A percentile compares a stretch with the other conserved stretches of the same genome.
Conservation (phyloP, 2,329 filamentous ascomycete genomes). For the Pseudopithomyces maydicus region DNA sequence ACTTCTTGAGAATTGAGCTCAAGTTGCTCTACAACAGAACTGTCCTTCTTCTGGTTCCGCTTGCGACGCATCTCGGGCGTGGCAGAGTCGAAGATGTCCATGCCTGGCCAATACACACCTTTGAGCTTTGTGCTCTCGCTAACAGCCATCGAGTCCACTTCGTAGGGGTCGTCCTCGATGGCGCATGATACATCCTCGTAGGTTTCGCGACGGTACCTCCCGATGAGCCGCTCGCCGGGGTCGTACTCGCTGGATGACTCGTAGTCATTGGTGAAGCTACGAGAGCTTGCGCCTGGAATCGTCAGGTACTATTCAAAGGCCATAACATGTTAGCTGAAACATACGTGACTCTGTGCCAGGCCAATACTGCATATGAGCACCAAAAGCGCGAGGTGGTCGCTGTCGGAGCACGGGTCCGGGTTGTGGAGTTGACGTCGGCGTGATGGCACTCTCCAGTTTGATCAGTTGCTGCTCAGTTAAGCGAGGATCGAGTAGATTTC, state of each 20-base stretch:
- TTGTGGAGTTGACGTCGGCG: constrained; percentile 34
- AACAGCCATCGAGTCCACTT: constrained; percentile 34
- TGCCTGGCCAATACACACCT: constrained; percentile 75
- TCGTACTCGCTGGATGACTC: constrained; percentile 46
- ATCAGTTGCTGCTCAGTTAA: constrained; percentile 42
- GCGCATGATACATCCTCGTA: constrained; percentile 32
- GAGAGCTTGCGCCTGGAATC: constrained; percentile 42
- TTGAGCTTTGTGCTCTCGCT: constrained; percentile 63
- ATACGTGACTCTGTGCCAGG: constrained; percentile 11
- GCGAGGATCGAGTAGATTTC: constrained; percentile 42
- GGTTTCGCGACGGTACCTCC: constrained; percentile 27
- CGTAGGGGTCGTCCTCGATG: constrained; percentile 34
- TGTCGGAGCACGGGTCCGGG: constrained; percentile 36
- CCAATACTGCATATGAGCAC: constrained; percentile 46
- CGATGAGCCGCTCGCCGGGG: constrained; percentile 26
- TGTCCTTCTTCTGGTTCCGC: constrained; percentile 78
- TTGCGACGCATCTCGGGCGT: constrained; percentile 73
- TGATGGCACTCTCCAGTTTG: constrained; percentile 38
- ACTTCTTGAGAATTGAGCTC: constrained; percentile 67
- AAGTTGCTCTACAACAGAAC: constrained; percentile 71
- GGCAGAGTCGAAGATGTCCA: constrained; percentile 82
- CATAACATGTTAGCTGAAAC: not conserved
- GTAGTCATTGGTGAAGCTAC: constrained; percentile 44
- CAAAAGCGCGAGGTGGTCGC: constrained; percentile 28
- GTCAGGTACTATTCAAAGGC: constrained; percentile 1